Base-by-base conservation (phyloP, 2,329 filamentous ascomycete species). In the Rhynchosporium secalis region DNA sequence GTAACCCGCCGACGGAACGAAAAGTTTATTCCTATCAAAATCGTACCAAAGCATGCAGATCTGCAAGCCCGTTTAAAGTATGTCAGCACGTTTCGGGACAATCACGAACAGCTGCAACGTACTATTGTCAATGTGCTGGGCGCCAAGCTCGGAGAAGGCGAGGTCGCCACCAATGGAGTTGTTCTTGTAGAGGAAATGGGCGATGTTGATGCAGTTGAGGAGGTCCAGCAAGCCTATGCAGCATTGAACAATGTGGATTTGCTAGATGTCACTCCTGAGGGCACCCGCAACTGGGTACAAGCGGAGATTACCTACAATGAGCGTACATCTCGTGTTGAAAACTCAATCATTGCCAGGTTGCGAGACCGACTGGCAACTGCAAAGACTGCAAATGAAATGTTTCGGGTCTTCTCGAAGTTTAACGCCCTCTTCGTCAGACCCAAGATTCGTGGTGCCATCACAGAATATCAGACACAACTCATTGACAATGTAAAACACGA, bases 331-430 rank as follows among this genome's bases (percentile, higher is more conserved):
- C 87, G 95, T 64, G 95, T 99, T 4, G 95, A 99, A 75, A 99
- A 99, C 77, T 97, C 95, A 3, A 99, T 99, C 76, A 99, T 99
- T 75, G 92, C 95, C 40, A 86, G 92, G 59, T 82, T 99, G 38
- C 86, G 95, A 72, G 95, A 99, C 76, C 90, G 95, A 62, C 83
- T 99, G 61, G 95, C 93, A 13, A 96, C 92, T 6, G 94, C 95
- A 12, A 97, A 96, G 81, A 96, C 92, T 65, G 95, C 95, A 46
- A 98, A 96, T 74, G 96, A 99, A 77, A 99, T 99, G 95, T 99
- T 99, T 76, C 90, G 96, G 60, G 95, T 99, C 65, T 99, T 99
- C 76, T 98, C 95, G 58, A 98, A 98, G 75, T 99, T 99, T 84
- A 99, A 99, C 74, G 95, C 95, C 1, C 87, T 99, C 36, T 96